These are phyloP conservation scores for Fusarium irregulare DNA, from an alignment of 2,329 filamentous ascomycete species.

Conservation along the genomic window DNA sequence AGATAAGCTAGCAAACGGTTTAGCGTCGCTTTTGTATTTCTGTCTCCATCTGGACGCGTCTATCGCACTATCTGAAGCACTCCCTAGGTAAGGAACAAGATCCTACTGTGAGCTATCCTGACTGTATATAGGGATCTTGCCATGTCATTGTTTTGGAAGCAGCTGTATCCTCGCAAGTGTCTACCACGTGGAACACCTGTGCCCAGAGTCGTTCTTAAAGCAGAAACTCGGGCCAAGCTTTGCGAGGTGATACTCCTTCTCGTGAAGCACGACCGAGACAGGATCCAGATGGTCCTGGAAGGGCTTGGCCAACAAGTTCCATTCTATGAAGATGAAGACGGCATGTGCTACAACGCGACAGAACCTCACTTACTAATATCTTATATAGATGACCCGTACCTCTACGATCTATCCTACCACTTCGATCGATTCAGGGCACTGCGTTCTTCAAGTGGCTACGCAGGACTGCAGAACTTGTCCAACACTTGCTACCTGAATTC, in stretches of 20 bases:
- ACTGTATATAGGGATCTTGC: conserved; percentile 44
- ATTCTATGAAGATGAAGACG: conserved; percentile 54
- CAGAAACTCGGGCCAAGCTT: conserved; percentile 67
- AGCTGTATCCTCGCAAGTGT: conserved; percentile 71
- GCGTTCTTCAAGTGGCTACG: conserved; percentile 82
- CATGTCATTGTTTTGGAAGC: conserved; percentile 67
- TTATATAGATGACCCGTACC: conserved; percentile 60
- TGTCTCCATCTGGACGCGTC: conserved; percentile 48
- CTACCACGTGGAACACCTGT: conserved; percentile 47
- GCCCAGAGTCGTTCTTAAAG: conserved; percentile 61
- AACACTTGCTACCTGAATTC: conserved; percentile 99
- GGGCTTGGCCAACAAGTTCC: conserved; percentile 51
- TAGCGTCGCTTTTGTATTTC: conserved; percentile 47
- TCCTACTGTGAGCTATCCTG: not conserved
- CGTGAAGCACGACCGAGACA: conserved; percentile 61
- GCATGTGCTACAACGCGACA: conserved; percentile 45
- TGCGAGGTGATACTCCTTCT: conserved; percentile 70
- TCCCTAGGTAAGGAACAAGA: conserved; percentile 45
- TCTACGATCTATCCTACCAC: conserved; percentile 68
- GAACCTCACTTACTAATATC: conserved; percentile 19
- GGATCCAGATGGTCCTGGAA: conserved; percentile 64
- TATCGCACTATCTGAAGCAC: conserved; percentile 34
- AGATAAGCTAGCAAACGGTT: conserved; percentile 48
- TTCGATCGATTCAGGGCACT: conserved; percentile 76
- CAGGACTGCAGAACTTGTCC: conserved; percentile 90